Evolutionary conservation across 2,329 filamentous ascomycete genomes (phyloP).

Genomic region (Fonsecaea erecta): DNA sequence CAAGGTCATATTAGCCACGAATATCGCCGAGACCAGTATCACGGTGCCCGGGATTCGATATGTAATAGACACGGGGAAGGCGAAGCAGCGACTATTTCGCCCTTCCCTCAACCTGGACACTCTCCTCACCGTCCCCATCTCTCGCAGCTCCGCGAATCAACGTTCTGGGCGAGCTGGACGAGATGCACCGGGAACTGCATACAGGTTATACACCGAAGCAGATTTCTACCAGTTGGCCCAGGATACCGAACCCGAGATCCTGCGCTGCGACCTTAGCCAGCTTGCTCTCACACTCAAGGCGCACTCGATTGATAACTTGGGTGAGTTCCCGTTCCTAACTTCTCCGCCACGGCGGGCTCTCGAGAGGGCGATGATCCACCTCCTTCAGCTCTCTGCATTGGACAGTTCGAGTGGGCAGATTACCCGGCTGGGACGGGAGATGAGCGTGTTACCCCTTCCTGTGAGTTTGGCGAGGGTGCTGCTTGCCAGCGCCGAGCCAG

Average conservation of each 20-base stretch:
- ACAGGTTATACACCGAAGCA: slow-evolving; percentile 81
- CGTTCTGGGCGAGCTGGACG: slow-evolving; percentile 88
- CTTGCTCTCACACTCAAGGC: slow-evolving; percentile 93
- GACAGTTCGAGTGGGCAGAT: slow-evolving; percentile 69
- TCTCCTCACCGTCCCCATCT: slow-evolving; percentile 85
- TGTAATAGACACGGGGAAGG: slow-evolving; percentile 91
- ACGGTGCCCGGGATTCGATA: slow-evolving; percentile 91
- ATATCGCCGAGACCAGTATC: slow-evolving; percentile 98
- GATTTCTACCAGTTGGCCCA: slow-evolving; percentile 72
- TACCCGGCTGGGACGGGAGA: slow-evolving; percentile 72
- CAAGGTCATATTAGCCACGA: slow-evolving; percentile 90
- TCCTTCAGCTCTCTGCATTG: slow-evolving; percentile 78
- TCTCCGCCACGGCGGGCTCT: slow-evolving; percentile 76
- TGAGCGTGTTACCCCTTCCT: slow-evolving; percentile 82
- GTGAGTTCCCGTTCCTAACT: slow-evolving; percentile 84
- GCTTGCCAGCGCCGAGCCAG: slow-evolving; percentile 73
- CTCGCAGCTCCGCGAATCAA: slow-evolving; percentile 90
- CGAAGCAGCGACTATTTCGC: slow-evolving; percentile 91
- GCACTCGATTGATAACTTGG: slow-evolving; percentile 78
- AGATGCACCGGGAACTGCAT: slow-evolving; percentile 89
- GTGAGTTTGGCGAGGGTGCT: slow-evolving; percentile 81
- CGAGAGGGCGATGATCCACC: slow-evolving; percentile 78
- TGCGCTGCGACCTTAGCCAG: slow-evolving; percentile 84
- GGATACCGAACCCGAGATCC: slow-evolving; percentile 82
- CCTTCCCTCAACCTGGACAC: slow-evolving; percentile 85